phyloP scores from a whole-genome alignment of 116 monocot genomes.

The Dioscorea cayenensis region DNA sequence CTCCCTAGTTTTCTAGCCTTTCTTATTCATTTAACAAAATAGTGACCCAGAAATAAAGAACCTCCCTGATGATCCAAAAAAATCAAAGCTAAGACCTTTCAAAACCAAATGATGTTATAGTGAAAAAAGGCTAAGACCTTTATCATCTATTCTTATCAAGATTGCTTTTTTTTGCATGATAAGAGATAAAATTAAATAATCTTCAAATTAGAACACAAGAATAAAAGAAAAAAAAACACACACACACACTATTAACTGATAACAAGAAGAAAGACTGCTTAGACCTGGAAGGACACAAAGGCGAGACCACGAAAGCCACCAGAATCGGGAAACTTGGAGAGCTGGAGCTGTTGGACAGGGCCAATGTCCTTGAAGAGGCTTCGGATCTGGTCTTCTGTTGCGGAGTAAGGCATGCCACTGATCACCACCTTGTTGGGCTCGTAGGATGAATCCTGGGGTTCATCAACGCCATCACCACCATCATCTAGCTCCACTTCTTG shows the following conservation, averaged over 20 bases:
- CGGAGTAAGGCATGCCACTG: conserved; percentile 57
- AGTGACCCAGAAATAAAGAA: too few species aligned
- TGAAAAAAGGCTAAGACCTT: too few species aligned
- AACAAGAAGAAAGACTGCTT: background rate
- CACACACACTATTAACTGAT: background rate
- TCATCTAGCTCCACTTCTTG: background rate
- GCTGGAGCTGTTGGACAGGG: conserved; percentile 35
- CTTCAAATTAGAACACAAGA: background rate
- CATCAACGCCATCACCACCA: conserved; percentile 3
- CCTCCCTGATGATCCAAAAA: too few species aligned
- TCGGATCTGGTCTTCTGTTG: conserved; percentile 42
- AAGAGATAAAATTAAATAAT: background rate
- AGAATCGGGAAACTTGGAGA: conserved; percentile 49
- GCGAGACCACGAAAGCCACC: conserved; percentile 57
- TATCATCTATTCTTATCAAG: background rate
- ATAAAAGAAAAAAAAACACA: background rate
- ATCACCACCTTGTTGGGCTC: conserved; percentile 53
- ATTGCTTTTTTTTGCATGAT: background rate
- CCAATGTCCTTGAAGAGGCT: conserved; percentile 34
- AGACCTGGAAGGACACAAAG: conserved; percentile 49
- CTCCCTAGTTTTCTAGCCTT: too few species aligned
- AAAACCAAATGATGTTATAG: too few species aligned
- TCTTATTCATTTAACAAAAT: too few species aligned
- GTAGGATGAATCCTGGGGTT: conserved; percentile 10
- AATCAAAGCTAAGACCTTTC: too few species aligned